Evolutionary conservation across 768 basidiomycete species (phyloP), one percentile per base, ranked within the genome.

Genomic region (Leccinum arenicola): DNA sequence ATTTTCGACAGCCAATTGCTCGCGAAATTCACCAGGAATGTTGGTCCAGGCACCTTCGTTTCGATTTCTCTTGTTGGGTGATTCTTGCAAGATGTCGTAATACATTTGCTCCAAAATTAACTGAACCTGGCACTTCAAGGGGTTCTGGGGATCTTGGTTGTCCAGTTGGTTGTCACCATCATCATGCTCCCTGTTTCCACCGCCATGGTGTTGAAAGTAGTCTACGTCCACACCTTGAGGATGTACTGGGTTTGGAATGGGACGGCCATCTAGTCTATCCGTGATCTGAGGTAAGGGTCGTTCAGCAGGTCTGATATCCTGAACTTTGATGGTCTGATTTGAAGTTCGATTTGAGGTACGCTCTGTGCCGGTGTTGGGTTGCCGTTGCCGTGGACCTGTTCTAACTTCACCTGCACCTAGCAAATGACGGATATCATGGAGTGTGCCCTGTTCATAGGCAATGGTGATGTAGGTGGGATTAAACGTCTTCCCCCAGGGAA

Each of bases 161-260:
- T 14, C 15, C 40, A 40, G 15, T 15, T 40, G 15, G n/a, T 15
- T 6, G 40, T 40, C 17, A 6, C n/a, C 40, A 40, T 40, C 40
- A 40, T 15, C 40, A 40, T 40, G 15, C n/a, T 21, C n/a, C 12
- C 23, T n/a, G 17, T 45, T 60, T 4, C 59, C 59, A 0, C 54
- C 59, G 1, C 54, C 59, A 52, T 55, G 51, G 3, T 5, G 25
- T 15, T 19, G 2, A 31, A 58, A 63, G 23, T 56, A 40, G 1
- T 58, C 40, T 0, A 63, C 57, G 19, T 63, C 62, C 8, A 38
- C 31, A 23, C 62, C 62, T 5, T 14, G 50, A 15, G 52, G 52
- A 3, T 21, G 27, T 3, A 4, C 6, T 0, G 29, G 23, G 1
- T 36, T 9, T 9, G 55, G 55, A 50, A 56, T 1, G 9, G 55